Evolutionary conservation across 371 early-diverging fungal species (phyloP).

Genomic region (Circinella minor): DNA sequence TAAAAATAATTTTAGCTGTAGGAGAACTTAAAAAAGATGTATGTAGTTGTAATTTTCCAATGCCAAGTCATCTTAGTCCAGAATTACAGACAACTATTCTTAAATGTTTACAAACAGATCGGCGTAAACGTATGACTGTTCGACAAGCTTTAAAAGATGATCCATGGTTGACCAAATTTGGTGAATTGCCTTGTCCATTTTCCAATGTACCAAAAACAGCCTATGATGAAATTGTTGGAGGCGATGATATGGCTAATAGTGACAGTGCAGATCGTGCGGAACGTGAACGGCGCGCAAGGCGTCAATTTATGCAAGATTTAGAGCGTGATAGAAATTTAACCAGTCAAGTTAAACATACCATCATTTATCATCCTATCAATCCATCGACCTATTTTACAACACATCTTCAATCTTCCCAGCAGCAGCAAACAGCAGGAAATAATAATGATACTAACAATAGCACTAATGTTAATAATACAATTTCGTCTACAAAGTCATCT

Average conservation of each 20-base stretch:
- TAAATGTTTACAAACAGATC: slow-evolving; percentile 57
- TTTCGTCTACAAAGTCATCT: not conserved
- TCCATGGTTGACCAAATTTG: slow-evolving; percentile 52
- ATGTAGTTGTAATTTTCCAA: slow-evolving; percentile 57
- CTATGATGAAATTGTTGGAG: slow-evolving; percentile 26
- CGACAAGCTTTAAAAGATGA: slow-evolving; percentile 53
- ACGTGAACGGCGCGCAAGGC: slow-evolving; percentile 32
- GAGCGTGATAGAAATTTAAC: slow-evolving; percentile 34
- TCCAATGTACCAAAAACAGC: slow-evolving; percentile 23
- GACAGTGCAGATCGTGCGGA: slow-evolving; percentile 28
- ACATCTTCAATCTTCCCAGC: not conserved
- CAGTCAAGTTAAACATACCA: slow-evolving; percentile 30
- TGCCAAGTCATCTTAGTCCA: slow-evolving; percentile 48
- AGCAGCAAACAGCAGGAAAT: not conserved
- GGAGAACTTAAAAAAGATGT: slow-evolving; percentile 69
- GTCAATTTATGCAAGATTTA: slow-evolving; percentile 40
- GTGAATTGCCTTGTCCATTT: slow-evolving; percentile 33
- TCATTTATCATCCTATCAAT: slow-evolving; percentile 51
- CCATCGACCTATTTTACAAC: slow-evolving; percentile 48
- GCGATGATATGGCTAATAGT: slow-evolving; percentile 15
- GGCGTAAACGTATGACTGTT: slow-evolving; percentile 50
- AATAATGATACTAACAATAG: not conserved
- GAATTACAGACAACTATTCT: slow-evolving; percentile 50
- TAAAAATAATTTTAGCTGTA: not conserved
- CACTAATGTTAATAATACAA: not conserved